Evolutionary conservation across 257 asterid genomes (phyloP).

Genomic region (Petrea volubilis): DNA sequence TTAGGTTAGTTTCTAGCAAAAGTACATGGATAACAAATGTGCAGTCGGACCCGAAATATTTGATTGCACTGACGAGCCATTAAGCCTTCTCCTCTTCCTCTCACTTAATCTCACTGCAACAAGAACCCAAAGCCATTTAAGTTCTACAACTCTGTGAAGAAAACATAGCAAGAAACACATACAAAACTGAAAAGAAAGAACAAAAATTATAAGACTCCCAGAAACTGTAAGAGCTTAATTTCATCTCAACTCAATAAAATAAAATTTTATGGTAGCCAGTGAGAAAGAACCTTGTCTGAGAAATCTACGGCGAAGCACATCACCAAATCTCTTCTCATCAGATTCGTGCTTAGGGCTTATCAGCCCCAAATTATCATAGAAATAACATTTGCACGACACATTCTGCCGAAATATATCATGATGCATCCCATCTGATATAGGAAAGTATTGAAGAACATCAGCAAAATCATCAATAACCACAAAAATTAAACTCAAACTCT

Average conservation of each 20-base stretch:
- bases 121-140: slow-evolving; percentile 15
- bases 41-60: slow-evolving; percentile 49
- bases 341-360: slow-evolving; percentile 41
- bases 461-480: slow-evolving; percentile 6
- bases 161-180: slow-evolving; percentile 4
- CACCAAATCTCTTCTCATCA: slow-evolving; percentile 46
- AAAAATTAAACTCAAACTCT: neutral
- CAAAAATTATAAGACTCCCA: neutral
- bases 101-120: slow-evolving; percentile 70
- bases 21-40: neutral
- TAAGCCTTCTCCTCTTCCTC: slow-evolving; percentile 56
- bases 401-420: slow-evolving; percentile 72
- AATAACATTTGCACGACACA: slow-evolving; percentile 86
- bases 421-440: slow-evolving; percentile 62
- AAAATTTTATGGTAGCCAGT: neutral
- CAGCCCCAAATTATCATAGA: slow-evolving; percentile 73
- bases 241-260: neutral
- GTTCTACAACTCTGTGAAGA: neutral
- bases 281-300: slow-evolving; percentile 76
- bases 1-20: neutral
- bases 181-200: neutral
- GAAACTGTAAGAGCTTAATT: slow-evolving; percentile 4
- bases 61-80: slow-evolving; percentile 28
- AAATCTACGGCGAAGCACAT: slow-evolving; percentile 81
- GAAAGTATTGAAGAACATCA: slow-evolving; percentile 11